Conservation (phyloP, 768 basidiomycete species). For the Collybiopsis confluens region DNA sequence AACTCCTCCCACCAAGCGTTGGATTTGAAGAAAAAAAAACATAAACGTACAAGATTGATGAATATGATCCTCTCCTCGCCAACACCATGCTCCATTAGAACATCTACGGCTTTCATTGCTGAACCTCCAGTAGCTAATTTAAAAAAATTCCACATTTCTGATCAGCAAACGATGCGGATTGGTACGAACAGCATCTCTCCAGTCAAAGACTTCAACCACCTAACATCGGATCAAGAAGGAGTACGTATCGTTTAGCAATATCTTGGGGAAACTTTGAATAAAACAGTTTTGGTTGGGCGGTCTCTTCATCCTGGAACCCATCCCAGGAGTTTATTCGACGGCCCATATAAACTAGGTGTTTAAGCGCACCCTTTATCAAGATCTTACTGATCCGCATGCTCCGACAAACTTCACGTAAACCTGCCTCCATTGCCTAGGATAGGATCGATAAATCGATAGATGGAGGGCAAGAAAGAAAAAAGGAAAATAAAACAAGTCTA, state of each 20-base stretch:
- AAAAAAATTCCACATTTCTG: slow-evolving; percentile 3
- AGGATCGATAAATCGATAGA: neutral
- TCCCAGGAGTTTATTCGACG: no score
- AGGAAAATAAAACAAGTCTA: no score
- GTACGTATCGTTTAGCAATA: slow-evolving; percentile 85
- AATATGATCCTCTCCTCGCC: slow-evolving; percentile 94
- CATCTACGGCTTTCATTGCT: slow-evolving; percentile 95
- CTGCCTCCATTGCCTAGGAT: slow-evolving; percentile 91
- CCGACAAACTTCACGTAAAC: slow-evolving; percentile 91
- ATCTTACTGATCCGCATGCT: slow-evolving; percentile 96
- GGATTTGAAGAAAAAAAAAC: slow-evolving; percentile 1
- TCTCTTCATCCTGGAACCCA: slow-evolving; percentile 80
- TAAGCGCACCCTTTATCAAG: slow-evolving; percentile 72
- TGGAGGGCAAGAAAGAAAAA: neutral
- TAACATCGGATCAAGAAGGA: slow-evolving; percentile 97
- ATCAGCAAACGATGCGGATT: no score
- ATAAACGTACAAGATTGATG: slow-evolving; percentile 73
- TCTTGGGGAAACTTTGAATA: slow-evolving; percentile 94
- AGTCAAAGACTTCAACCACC: slow-evolving; percentile 43
- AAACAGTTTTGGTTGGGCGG: slow-evolving; percentile 88
- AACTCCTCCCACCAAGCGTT: neutral
- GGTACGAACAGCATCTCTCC: no score
- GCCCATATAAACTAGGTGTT: no score
- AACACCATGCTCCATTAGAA: slow-evolving; percentile 87
- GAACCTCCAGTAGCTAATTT: slow-evolving; percentile 94